Conservation (phyloP, 345 rosid species). For the Durio zibethinus region DNA sequence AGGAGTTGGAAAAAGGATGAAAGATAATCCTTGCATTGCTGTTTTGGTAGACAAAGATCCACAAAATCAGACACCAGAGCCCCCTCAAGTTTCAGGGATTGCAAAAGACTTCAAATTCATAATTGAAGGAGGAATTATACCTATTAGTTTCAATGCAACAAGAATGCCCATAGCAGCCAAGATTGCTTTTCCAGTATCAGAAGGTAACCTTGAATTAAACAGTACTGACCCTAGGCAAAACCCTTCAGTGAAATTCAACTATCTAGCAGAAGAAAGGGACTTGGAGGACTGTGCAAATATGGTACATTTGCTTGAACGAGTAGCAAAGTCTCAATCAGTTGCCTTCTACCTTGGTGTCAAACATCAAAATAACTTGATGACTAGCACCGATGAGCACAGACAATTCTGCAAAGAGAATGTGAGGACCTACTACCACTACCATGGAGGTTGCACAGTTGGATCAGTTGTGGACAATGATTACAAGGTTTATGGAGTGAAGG, state of each 20-base stretch:
- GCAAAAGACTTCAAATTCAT: conserved; percentile 50
- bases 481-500: conserved; percentile 44
- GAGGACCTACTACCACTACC: conserved; percentile 61
- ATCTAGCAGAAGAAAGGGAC: conserved; percentile 50
- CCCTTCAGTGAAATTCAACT: conserved; percentile 66
- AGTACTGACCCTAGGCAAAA: conserved; percentile 56
- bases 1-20: conserved; percentile 52
- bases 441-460: conserved; percentile 63
- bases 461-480: conserved; percentile 55
- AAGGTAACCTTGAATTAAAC: conserved; percentile 54
- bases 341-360: conserved; percentile 39
- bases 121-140: conserved; percentile 48
- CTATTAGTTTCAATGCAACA: conserved; percentile 41
- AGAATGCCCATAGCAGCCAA: conserved; percentile 54
- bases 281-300: conserved; percentile 49
- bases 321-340: conserved; percentile 52
- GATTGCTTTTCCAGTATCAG: conserved; percentile 63
- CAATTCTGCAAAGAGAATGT: conserved; percentile 59
- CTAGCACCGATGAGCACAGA: conserved; percentile 33
- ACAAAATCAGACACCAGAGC: conserved; percentile 22
- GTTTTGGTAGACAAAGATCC: conserved; percentile 40
- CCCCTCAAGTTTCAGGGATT: conserved; percentile 63
- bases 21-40: conserved; percentile 59
- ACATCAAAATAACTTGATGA: conserved; percentile 27
- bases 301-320: conserved; percentile 50